Conservation (phyloP, 352 stramenopile species). For the Globisporangium perplexum region DNA sequence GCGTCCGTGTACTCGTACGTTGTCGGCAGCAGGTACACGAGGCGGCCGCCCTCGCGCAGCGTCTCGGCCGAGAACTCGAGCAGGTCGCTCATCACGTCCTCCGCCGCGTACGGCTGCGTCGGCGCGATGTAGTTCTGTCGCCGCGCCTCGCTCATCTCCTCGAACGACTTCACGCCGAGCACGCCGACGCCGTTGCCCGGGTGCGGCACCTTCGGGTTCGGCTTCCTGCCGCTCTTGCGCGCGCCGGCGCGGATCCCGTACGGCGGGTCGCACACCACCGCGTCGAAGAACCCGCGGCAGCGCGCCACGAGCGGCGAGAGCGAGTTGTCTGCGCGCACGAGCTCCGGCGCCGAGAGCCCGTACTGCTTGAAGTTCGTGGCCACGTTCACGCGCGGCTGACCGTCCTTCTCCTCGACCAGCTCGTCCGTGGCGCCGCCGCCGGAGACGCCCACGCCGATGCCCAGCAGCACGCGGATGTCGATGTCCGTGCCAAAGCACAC, state of each 20-base stretch:
- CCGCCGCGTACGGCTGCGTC: constrained; percentile 93
- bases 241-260: constrained; percentile 93
- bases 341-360: constrained; percentile 89
- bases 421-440: constrained; percentile 20
- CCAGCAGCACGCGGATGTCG: constrained; percentile 93
- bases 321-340: constrained; percentile 92
- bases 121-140: constrained; percentile 93
- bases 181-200: constrained; percentile 4
- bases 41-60: constrained; percentile 65
- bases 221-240: constrained; percentile 85
- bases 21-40: constrained; percentile 86
- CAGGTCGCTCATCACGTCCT: constrained; percentile 97
- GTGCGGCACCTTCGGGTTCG: constrained; percentile 17
- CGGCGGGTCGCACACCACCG: constrained; percentile 91
- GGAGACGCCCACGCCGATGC: constrained; percentile 70
- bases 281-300: constrained; percentile 74
- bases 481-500: constrained; percentile 96
- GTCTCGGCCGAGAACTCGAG: constrained; percentile 87
- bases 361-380: constrained; percentile 92
- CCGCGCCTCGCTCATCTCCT: constrained; percentile 58
- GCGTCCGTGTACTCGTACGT: constrained; percentile 78
- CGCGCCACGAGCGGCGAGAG: constrained; percentile 43
- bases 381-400: constrained; percentile 55
- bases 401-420: constrained; percentile 12
- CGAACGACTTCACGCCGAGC: constrained; percentile 5